Percentiles rank a stretch among this genome's conserved stretches.
Evolutionary conservation across 306 rosid genomes (phyloP).

Genomic region (Cicer cuneatum): DNA sequence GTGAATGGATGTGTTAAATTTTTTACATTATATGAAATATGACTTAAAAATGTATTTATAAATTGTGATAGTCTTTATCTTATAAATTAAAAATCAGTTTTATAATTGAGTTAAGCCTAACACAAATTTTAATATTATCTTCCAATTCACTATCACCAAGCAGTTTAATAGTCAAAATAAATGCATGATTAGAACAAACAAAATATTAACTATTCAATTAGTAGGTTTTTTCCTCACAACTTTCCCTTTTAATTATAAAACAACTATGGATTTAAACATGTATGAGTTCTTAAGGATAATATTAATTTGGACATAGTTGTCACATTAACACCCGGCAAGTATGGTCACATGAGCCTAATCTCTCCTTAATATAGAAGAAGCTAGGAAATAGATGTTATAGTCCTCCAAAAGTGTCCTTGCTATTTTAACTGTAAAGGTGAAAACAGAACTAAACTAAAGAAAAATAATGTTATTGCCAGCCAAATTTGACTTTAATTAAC

Average conservation of each 20-base stretch:
- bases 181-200: no score
- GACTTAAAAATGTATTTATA: no score
- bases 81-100: no score
- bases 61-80: no score
- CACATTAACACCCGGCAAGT: constrained; percentile 32
- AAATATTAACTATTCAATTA: no score
- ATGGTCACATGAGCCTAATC: constrained; percentile 44
- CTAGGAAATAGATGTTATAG: constrained; percentile 16
- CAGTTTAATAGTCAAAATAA: no score
- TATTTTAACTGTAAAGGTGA: constrained; percentile 32
- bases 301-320: constrained; percentile 37
- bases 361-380: constrained; percentile 32
- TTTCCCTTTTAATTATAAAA: constrained; percentile 25
- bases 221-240: background rate
- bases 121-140: no score
- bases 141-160: no score
- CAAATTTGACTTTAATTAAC: constrained; percentile 50
- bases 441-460: constrained; percentile 21
- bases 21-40: no score
- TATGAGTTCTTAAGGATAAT: constrained; percentile 37
- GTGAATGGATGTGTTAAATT: no score
- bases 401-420: constrained; percentile 15
- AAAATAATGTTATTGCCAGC: background rate
- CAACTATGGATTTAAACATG: constrained; percentile 36
- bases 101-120: no score